phyloP scores from a whole-genome alignment of 306 rosid genomes.

The Lathyrus oleraceus region DNA sequence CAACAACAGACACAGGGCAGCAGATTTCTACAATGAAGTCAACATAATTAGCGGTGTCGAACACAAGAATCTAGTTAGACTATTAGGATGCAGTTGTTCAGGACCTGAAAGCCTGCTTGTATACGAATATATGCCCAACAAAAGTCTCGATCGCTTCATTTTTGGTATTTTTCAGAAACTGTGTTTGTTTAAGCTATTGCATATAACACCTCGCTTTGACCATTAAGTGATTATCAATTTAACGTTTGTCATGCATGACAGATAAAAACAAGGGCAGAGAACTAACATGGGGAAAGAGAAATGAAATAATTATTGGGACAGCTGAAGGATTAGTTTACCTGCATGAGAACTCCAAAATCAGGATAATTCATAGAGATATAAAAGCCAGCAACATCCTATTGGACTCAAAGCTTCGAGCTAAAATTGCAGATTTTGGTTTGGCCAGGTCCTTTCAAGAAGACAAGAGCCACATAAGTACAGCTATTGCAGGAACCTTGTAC shows the following conservation, averaged over 20 bases:
- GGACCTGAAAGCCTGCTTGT: conserved; percentile 97
- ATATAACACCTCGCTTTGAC: too few relatives aligned
- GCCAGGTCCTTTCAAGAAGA: conserved; percentile 89
- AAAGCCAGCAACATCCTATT: conserved; percentile 87
- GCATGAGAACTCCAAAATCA: conserved; percentile 67
- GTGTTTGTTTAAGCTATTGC: too few relatives aligned
- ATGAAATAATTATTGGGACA: conserved; percentile 63
- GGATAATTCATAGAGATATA: conserved; percentile 91
- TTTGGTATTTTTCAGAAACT: conserved; percentile 71
- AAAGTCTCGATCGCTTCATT: conserved; percentile 82
- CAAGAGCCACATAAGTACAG: conserved; percentile 91
- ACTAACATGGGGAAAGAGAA: conserved; percentile 83
- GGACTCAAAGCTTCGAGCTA: conserved; percentile 74
- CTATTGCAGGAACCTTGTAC: conserved; percentile 93
- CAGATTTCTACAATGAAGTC: conserved; percentile 85
- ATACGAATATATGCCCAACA: conserved; percentile 77
- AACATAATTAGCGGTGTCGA: conserved; percentile 82
- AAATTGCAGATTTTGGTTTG: conserved; percentile 95
- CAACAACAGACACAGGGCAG: conserved; percentile 84
- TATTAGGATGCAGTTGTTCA: conserved; percentile 88
- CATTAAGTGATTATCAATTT: conserved; percentile 18
- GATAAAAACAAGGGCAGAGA: conserved; percentile 62
- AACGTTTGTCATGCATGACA: conserved; percentile 34
- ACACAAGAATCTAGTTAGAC: conserved; percentile 79
- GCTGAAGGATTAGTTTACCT: conserved; percentile 85